A percentile compares a stretch with the other conserved stretches of the same genome.
Conservation (phyloP, 306 rosid genomes). For the Potentilla sterilis region DNA sequence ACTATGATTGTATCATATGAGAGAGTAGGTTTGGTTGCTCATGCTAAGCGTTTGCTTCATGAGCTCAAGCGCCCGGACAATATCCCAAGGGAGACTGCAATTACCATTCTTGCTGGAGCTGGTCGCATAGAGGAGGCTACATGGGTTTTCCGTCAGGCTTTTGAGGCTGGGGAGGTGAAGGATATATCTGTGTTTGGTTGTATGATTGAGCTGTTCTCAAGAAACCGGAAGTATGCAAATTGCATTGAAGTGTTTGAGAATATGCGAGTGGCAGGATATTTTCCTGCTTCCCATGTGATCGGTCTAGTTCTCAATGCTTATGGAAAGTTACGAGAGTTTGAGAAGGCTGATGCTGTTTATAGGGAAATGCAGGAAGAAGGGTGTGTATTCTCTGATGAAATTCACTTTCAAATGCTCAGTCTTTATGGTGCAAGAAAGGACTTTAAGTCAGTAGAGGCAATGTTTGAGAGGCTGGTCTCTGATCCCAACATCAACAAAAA, state of each 20-base stretch:
- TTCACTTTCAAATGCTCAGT: constrained; percentile 89
- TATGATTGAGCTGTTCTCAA: constrained; percentile 74
- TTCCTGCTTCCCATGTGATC: constrained; percentile 81
- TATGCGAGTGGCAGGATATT: constrained; percentile 72
- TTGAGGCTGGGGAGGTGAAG: constrained; percentile 67
- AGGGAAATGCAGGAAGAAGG: constrained; percentile 72
- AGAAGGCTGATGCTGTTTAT: constrained; percentile 71
- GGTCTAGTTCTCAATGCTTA: constrained; percentile 84
- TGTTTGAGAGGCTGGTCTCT: constrained; percentile 64
- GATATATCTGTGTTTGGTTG: constrained; percentile 74
- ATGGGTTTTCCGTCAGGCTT: constrained; percentile 92
- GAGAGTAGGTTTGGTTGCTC: constrained; percentile 82
- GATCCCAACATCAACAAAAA: constrained; percentile 83
- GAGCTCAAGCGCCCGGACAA: constrained; percentile 71
- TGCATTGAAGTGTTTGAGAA: constrained; percentile 79
- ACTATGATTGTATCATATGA: constrained; percentile 94
- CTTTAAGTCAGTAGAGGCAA: constrained; percentile 52
- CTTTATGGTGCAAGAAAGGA: constrained; percentile 70
- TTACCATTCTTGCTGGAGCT: constrained; percentile 74
- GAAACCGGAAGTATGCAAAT: constrained; percentile 63
- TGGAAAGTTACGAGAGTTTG: constrained; percentile 78
- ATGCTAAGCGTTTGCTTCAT: constrained; percentile 84
- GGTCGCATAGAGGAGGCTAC: constrained; percentile 88
- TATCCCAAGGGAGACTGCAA: constrained; percentile 80
- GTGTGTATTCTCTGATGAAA: constrained; percentile 76